phyloP scores from a whole-genome alignment of 2,329 filamentous ascomycete species.

The Fusarium kyushuense region DNA sequence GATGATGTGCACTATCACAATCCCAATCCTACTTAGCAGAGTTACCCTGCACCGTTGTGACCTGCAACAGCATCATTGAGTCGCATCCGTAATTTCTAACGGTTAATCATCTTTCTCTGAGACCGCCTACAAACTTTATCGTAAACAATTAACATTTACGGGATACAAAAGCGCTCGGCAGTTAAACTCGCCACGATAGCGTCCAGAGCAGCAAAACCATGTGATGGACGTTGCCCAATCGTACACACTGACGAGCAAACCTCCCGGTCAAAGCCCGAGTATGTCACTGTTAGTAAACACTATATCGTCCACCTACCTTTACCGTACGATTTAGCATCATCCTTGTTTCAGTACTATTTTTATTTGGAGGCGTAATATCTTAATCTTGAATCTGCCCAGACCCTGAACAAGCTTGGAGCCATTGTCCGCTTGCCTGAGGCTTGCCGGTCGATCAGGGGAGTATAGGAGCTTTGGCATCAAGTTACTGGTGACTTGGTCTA shows the following conservation, averaged over 20 bases:
- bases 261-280: not conserved
- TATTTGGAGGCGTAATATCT: slow-evolving; percentile 4
- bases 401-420: not conserved
- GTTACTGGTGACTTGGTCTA: not conserved
- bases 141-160: not conserved
- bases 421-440: not conserved
- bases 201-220: not conserved
- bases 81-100: not conserved
- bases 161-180: slow-evolving; percentile 9
- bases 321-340: not conserved
- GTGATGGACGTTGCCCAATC: not conserved
- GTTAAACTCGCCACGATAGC: slow-evolving; percentile 8
- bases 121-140: not conserved
- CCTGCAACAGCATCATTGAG: not conserved
- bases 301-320: not conserved
- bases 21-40: not conserved
- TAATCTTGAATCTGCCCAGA: slow-evolving; percentile 1
- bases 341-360: slow-evolving; percentile 23
- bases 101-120: not conserved
- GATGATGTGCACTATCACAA: not conserved
- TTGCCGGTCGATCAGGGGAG: not conserved
- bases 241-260: not conserved
- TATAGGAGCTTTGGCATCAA: not conserved
- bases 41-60: slow-evolving; percentile 13
- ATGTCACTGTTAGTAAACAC: slow-evolving; percentile 2